Base-by-base conservation (phyloP, 768 basidiomycete genomes). In the Phaffia tasmanica region DNA sequence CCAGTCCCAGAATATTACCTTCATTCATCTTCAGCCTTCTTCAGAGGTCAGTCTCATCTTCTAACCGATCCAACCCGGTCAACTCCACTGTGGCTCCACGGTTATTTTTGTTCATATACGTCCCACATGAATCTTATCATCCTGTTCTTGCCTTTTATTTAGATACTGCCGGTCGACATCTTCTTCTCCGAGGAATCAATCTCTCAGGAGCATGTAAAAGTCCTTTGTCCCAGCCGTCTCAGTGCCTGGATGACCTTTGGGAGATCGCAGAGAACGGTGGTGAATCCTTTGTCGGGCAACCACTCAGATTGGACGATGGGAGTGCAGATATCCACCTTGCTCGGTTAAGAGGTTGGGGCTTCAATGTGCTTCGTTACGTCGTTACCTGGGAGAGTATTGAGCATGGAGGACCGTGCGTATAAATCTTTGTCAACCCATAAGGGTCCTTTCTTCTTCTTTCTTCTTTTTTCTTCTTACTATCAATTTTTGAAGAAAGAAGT, bases 351-450 rank as follows among this genome's bases (percentile, higher is more conserved):
- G 87, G 86, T 0, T 99, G 93, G 94, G 95, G 95, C 0, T 98
- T 91, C 78, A 95, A 90, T 72, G 79, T 86, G 73, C 77, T 98
- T 21, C 79, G 86, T 51, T 89, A 78, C 76, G 81, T 88, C 11
- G 81, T 97, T n/a, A 85, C 88, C 0, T 99, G 95, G 95, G 95
- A 99, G 74, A 82, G 89, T 0, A 76, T 99, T 19, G 95, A 98
- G 76, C 91, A 90, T 75, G 85, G 82, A 66, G 94, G 92, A 75
- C 95, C 95, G 91, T 95, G 75, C 84, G 93, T 86, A 27, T 0
- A 21, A 23, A 25, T 3, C 29, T 30, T 23, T 56, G 58, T 23
- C 29, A 54, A 5, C 53, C 15, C 53, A 29, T 54, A 54, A 5
- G 9, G 53, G n/a, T n/a, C n/a, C n/a, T n/a, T n/a, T n/a, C n/a